Percentiles rank a stretch among this genome's conserved stretches.
Evolutionary conservation across 2,329 filamentous ascomycete genomes (phyloP).

Genomic region (Phialocephala sp.): DNA sequence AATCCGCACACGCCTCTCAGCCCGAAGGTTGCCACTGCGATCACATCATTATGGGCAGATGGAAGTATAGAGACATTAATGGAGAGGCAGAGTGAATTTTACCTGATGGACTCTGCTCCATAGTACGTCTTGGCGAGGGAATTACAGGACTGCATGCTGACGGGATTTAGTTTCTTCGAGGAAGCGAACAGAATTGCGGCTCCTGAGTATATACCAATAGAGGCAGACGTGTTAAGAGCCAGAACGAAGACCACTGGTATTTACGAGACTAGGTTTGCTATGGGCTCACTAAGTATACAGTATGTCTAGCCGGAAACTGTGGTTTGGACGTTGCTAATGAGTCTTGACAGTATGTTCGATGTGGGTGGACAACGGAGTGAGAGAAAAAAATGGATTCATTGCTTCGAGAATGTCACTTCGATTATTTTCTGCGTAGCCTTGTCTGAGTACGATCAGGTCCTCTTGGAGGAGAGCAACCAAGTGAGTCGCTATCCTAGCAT

Average conservation of each 20-base stretch:
- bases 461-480: constrained; percentile 96
- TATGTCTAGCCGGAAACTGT: constrained; percentile 55
- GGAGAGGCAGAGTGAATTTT: constrained; percentile 97
- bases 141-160: constrained; percentile 28
- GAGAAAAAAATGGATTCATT: constrained; percentile 99
- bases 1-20: constrained; percentile 88
- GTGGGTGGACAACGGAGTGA: constrained; percentile 97
- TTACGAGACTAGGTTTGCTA: constrained; percentile 97
- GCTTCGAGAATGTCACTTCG: constrained; percentile 98
- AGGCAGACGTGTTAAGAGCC: constrained; percentile 93
- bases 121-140: constrained; percentile 65
- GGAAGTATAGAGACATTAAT: constrained; percentile 81
- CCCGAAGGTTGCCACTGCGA: constrained; percentile 78
- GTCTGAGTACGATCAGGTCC: constrained; percentile 97
- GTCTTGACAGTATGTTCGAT: constrained; percentile 85
- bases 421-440: constrained; percentile 99
- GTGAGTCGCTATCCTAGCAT: constrained; percentile 54
- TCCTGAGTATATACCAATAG: constrained; percentile 86
- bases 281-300: constrained; percentile 99
- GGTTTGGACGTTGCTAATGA: constrained; percentile 33
- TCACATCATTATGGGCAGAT: constrained; percentile 89
- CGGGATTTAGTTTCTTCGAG: constrained; percentile 81
- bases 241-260: constrained; percentile 99
- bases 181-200: constrained; percentile 85
- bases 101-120: constrained; percentile 98